Base-by-base conservation (phyloP, 2,329 filamentous ascomycete genomes). In the Boeremia lycopersici region DNA sequence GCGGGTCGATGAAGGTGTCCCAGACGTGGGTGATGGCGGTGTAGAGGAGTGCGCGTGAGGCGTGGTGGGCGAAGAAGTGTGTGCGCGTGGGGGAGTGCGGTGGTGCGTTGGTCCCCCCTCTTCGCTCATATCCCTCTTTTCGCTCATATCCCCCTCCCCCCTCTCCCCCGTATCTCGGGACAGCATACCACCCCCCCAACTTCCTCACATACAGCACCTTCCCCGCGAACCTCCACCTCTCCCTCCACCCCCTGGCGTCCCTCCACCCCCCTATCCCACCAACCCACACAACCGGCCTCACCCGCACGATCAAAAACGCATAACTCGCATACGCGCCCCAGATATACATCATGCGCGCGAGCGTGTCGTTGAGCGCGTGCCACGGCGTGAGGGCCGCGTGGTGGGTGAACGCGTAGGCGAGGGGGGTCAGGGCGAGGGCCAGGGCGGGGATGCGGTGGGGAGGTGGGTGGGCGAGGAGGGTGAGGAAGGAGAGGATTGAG, bases 321-420 rank as follows among this genome's bases (percentile, higher is more conserved):
- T 60, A 56, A 42, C 62, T 63, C 50, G 61, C 55, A 49, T 64
- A 53, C 2, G 41, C 57, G 10, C 54, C 44, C 61, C 61, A 66
- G 48, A 67, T 67, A n/a, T 63, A 59, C 2, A 60, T 26, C 39
- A 61, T 53, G 7, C 64, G 56, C 1, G 51, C 57, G 25, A 62
- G 54, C 3, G 62, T 62, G 23, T 67, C 64, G 26, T 52, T 52
- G 2, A 61, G 0, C 1, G 19, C 35, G 15, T 31, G 54, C 44
- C 48, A 49, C 1, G 59, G 58, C 1, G 50, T 45, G 0, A 64
- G 11, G 4, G 47, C 4, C 0, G 52, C 33, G 2, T 56, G 56
- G 26, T 59, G 19, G 1, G 7, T 33, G 39, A 66, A 67, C 7
- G 56, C 59, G 17, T 60, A 56, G 23, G n/a, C 25, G n/a, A 47